Evolutionary conservation across 768 basidiomycete species (phyloP).

Genomic region (Dendrothele bispora): DNA sequence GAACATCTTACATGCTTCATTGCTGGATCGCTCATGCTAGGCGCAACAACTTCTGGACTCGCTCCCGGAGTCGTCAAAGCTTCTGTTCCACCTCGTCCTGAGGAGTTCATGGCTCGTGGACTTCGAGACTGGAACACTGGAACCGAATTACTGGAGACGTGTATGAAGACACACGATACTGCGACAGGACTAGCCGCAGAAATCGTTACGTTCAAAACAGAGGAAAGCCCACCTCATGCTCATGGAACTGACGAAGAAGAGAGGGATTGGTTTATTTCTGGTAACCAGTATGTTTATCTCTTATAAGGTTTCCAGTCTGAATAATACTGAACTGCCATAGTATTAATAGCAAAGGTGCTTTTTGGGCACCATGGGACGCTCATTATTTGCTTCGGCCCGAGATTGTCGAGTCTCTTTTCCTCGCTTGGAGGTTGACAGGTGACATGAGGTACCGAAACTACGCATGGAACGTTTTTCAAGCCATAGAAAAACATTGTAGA

Average conservation of each 20-base stretch:
- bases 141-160: constrained; percentile 63
- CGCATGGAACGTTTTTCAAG: constrained; percentile 72
- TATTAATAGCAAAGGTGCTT: constrained; percentile 17
- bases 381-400: constrained; percentile 47
- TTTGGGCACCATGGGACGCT: constrained; percentile 20
- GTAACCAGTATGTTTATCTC: constrained; percentile 25
- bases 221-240: too few species aligned
- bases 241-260: constrained; percentile 28
- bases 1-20: constrained; percentile 85
- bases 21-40: constrained; percentile 73
- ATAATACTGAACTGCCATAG: neutral
- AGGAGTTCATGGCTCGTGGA: constrained; percentile 42
- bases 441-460: constrained; percentile 62
- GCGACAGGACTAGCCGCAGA: constrained; percentile 69
- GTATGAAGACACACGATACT: constrained; percentile 62
- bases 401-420: constrained; percentile 75
- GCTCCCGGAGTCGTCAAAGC: constrained; percentile 32
- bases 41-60: constrained; percentile 53
- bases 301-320: neutral
- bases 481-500: constrained; percentile 66
- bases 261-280: constrained; percentile 66
- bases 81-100: constrained; percentile 46
- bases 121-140: constrained; percentile 64
- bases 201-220: constrained; percentile 61
- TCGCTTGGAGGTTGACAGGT: constrained; percentile 73